Conservation (phyloP, 192 early-diverging fungal species). For the Podila minutissima region DNA sequence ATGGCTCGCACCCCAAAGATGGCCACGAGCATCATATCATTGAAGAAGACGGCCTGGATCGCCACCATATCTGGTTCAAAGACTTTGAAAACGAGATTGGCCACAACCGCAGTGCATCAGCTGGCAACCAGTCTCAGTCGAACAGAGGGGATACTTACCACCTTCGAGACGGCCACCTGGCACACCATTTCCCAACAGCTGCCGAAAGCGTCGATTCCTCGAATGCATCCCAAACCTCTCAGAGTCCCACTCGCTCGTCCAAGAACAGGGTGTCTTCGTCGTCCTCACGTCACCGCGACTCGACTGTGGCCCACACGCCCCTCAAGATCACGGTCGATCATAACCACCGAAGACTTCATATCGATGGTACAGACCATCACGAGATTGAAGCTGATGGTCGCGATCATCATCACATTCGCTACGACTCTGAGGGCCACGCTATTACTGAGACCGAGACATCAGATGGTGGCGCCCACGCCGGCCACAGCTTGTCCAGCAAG, state of each 20-base stretch:
- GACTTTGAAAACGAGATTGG: neutral
- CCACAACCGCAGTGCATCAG: neutral
- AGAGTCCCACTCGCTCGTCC: no score
- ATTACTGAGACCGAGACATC: neutral
- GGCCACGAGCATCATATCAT: constrained; percentile 13
- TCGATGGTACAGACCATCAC: constrained; percentile 13
- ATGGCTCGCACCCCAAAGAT: constrained; percentile 5
- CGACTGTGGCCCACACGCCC: neutral
- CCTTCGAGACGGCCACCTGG: no score
- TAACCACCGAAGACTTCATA: neutral
- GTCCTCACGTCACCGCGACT: no score
- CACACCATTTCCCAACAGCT: no score
- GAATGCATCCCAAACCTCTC: no score
- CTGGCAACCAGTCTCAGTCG: neutral
- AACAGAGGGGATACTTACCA: neutral
- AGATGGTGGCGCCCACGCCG: no score
- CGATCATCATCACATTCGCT: constrained; percentile 21
- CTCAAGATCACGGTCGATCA: constrained; percentile 11
- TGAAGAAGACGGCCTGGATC: constrained; percentile 19
- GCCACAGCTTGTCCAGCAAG: no score
- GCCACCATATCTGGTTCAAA: constrained; percentile 29
- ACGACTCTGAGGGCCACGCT: neutral
- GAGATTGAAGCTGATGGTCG: constrained; percentile 11
- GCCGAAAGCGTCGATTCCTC: no score
- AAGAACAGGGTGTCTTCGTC: no score